These are phyloP conservation scores for Trypethelium eluteriae DNA, from an alignment of 495 filamentous ascomycete genomes.

Conservation along the genomic window DNA sequence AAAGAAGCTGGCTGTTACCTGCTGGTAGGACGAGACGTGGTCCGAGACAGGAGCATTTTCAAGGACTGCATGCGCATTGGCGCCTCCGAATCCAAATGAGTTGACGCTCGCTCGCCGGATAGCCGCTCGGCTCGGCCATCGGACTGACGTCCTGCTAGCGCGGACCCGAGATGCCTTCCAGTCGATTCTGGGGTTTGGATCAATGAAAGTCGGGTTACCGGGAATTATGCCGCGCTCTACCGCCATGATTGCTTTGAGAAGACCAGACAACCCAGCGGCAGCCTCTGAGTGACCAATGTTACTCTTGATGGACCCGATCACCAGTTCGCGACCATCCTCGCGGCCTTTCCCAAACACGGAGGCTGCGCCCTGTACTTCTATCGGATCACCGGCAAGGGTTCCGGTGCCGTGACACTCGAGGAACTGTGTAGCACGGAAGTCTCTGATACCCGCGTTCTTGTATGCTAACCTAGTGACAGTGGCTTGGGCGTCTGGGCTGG, in stretches of 20 bases:
- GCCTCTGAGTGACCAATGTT: slow-evolving; percentile 6
- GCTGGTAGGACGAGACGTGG: too few species aligned
- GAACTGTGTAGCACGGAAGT: background rate
- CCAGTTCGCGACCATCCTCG: background rate
- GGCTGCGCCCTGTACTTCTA: background rate
- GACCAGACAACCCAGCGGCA: background rate
- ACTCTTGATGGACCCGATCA: background rate
- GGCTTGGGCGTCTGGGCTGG: background rate
- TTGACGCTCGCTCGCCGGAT: too few species aligned
- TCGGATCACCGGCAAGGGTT: background rate
- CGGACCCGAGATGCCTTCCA: too few species aligned
- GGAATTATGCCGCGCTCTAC: slow-evolving; percentile 36
- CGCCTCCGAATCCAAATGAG: too few species aligned
- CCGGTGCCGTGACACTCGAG: slow-evolving; percentile 1
- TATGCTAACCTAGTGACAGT: background rate
- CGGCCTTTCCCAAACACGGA: background rate
- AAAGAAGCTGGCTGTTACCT: too few species aligned
- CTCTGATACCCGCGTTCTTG: background rate
- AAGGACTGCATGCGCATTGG: too few species aligned
- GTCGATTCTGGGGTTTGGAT: background rate
- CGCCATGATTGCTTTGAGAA: slow-evolving; percentile 7
- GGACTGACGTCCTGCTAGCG: too few species aligned
- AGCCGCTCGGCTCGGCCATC: too few species aligned
- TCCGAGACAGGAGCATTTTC: too few species aligned
- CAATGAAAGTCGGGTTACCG: background rate